Percentiles rank a stretch among this genome's conserved stretches.
Conservation (phyloP, 179 eudicot species). For the Sideroxylon spinosum region DNA sequence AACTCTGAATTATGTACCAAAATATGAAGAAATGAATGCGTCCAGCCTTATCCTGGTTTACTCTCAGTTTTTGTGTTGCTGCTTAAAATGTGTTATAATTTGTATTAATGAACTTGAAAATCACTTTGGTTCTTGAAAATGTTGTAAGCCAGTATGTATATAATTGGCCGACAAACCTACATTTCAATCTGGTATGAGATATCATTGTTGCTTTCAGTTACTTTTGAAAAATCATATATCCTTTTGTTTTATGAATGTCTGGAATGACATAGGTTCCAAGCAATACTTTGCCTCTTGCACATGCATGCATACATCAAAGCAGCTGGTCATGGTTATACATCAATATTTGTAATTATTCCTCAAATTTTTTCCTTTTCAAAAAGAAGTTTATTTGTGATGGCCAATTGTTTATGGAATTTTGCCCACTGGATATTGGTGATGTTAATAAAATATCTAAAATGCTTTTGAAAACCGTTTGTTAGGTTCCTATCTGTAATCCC, state of each 20-base stretch:
- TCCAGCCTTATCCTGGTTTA: constrained; percentile 3
- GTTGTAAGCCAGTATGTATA: not conserved
- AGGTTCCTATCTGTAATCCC: not conserved
- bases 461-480: not conserved
- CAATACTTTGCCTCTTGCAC: not conserved
- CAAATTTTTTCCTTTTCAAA: not conserved
- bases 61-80: not conserved
- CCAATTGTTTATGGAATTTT: not conserved
- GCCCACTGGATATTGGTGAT: not conserved
- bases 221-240: not conserved
- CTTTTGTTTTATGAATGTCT: not conserved
- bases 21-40: not conserved
- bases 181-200: not conserved
- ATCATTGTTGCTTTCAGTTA: not conserved
- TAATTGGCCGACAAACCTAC: not conserved
- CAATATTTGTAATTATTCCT: not conserved
- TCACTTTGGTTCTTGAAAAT: not conserved
- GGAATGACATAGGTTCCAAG: not conserved
- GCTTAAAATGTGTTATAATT: not conserved
- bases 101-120: constrained; percentile 11
- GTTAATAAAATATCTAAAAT: not conserved
- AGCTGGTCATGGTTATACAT: not conserved
- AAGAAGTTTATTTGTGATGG: not conserved
- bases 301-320: not conserved
- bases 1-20: constrained; percentile 10